Percentiles rank a stretch among this genome's conserved stretches.
These are phyloP conservation scores for Pleurotus eryngii DNA, from an alignment of 768 basidiomycete species.

Conservation along the genomic window DNA sequence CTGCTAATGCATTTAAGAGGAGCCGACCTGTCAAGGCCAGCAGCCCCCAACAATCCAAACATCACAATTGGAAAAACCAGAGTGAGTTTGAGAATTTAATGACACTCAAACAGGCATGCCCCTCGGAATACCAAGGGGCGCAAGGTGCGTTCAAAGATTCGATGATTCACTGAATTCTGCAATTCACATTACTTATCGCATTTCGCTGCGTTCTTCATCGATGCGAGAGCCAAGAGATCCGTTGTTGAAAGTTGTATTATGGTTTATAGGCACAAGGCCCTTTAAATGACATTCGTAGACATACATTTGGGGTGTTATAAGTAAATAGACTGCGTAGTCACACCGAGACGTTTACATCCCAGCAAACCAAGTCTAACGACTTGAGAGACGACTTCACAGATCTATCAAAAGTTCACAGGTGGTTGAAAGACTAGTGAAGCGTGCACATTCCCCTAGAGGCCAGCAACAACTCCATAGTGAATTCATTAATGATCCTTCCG, in stretches of 20 bases:
- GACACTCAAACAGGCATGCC: slow-evolving; percentile 79
- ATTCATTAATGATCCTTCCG: slow-evolving; percentile 70
- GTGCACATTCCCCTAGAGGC: slow-evolving; percentile 32
- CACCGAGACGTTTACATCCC: background rate
- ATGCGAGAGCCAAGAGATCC: slow-evolving; percentile 79
- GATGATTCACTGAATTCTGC: slow-evolving; percentile 81
- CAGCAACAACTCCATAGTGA: slow-evolving; percentile 29
- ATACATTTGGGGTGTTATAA: slow-evolving; percentile 20
- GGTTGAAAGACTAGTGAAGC: slow-evolving; percentile 33
- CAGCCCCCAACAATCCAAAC: slow-evolving; percentile 39
- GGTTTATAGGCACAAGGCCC: slow-evolving; percentile 23
- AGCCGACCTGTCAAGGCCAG: slow-evolving; percentile 29
- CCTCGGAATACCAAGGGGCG: slow-evolving; percentile 71
- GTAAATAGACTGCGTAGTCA: slow-evolving; percentile 21
- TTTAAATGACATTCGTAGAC: slow-evolving; percentile 23
- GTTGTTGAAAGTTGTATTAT: slow-evolving; percentile 45
- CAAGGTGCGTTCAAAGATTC: slow-evolving; percentile 83
- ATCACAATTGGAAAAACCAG: slow-evolving; percentile 21
- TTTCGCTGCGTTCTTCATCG: slow-evolving; percentile 80
- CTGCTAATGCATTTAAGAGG: slow-evolving; percentile 48
- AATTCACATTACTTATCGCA: slow-evolving; percentile 83
- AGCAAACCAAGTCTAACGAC: slow-evolving; percentile 16
- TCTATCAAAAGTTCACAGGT: slow-evolving; percentile 45
- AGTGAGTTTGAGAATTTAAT: slow-evolving; percentile 45
- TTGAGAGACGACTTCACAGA: slow-evolving; percentile 14